phyloP scores from a whole-genome alignment of 441 rosid species.

The Monsonia emarginata region DNA sequence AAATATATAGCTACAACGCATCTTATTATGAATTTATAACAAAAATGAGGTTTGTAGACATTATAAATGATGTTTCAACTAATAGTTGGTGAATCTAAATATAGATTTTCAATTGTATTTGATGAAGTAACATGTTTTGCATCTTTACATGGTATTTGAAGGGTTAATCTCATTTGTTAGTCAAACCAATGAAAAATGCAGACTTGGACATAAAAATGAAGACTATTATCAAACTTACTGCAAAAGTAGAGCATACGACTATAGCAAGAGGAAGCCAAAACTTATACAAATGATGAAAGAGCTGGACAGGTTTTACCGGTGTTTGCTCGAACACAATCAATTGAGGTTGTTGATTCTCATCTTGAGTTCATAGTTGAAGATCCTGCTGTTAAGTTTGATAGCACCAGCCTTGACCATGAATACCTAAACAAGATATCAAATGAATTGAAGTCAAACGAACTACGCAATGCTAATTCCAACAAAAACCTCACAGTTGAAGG shows the following conservation, averaged over 20 bases:
- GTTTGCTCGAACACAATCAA: constrained; percentile 27
- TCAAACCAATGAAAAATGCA: constrained; percentile 16
- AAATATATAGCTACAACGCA: background rate
- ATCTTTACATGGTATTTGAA: background rate
- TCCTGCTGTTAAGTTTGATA: constrained; percentile 12
- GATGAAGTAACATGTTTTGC: background rate
- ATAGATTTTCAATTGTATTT: background rate
- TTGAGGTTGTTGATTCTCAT: constrained; percentile 19
- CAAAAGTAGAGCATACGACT: constrained; percentile 13
- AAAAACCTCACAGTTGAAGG: background rate
- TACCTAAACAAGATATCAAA: constrained; percentile 12
- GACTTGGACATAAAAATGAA: constrained; percentile 30
- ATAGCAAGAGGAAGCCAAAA: constrained; percentile 13
- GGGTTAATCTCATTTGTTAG: background rate
- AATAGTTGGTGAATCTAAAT: background rate
- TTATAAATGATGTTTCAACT: background rate
- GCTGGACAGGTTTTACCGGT: constrained; percentile 23
- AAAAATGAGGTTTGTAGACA: background rate
- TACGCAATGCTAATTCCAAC: constrained; percentile 8
- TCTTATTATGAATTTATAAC: background rate
- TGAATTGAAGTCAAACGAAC: constrained; percentile 16
- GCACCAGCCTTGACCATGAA: background rate
- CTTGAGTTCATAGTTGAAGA: constrained; percentile 17
- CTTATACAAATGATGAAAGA: constrained; percentile 26
- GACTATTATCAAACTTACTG: constrained; percentile 22